These are phyloP conservation scores for Saturnispora ahearnii DNA, from an alignment of 805 yeast species.

Conservation along the genomic window DNA sequence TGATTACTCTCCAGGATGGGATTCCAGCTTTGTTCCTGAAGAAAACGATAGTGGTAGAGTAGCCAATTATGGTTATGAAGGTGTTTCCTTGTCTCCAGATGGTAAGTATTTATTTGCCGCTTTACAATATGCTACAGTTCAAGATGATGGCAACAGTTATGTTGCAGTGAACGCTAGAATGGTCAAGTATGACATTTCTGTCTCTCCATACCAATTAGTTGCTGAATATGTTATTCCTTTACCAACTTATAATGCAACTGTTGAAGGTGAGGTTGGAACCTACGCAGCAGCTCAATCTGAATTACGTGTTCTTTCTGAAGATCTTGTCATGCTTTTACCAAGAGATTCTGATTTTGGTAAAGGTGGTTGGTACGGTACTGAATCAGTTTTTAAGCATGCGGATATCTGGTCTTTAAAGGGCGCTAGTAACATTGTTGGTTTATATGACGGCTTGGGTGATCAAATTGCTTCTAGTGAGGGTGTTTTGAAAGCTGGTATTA, in stretches of 20 bases:
- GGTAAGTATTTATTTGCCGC: slow-evolving; percentile 22
- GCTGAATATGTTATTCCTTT: slow-evolving; percentile 25
- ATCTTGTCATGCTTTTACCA: slow-evolving; percentile 23
- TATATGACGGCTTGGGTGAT: slow-evolving; percentile 23
- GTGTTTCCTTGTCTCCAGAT: slow-evolving; percentile 25
- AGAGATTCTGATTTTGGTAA: slow-evolving; percentile 25
- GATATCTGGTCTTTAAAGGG: slow-evolving; percentile 22
- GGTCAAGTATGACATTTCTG: slow-evolving; percentile 22
- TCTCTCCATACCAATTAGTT: slow-evolving; percentile 14
- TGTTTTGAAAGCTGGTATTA: slow-evolving; percentile 16
- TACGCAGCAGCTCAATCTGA: slow-evolving; percentile 28
- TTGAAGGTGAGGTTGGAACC: slow-evolving; percentile 16
- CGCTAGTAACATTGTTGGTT: slow-evolving; percentile 25
- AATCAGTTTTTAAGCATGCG: slow-evolving; percentile 23
- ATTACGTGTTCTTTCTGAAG: slow-evolving; percentile 22
- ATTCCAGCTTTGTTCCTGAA: slow-evolving; percentile 16
- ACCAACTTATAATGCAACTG: slow-evolving; percentile 19
- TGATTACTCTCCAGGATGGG: slow-evolving; percentile 23
- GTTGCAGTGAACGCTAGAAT: slow-evolving; percentile 18
- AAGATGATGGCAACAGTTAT: slow-evolving; percentile 26
- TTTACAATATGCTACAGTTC: slow-evolving; percentile 25
- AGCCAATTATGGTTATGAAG: slow-evolving; percentile 28
- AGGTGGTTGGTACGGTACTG: slow-evolving; percentile 17
- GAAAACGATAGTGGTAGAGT: slow-evolving; percentile 24
- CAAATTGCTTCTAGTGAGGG: slow-evolving; percentile 20